Evolutionary conservation across 2,329 filamentous ascomycete genomes (phyloP), one percentile per base, ranked within the genome.

Genomic region (Exserohilum turcica): DNA sequence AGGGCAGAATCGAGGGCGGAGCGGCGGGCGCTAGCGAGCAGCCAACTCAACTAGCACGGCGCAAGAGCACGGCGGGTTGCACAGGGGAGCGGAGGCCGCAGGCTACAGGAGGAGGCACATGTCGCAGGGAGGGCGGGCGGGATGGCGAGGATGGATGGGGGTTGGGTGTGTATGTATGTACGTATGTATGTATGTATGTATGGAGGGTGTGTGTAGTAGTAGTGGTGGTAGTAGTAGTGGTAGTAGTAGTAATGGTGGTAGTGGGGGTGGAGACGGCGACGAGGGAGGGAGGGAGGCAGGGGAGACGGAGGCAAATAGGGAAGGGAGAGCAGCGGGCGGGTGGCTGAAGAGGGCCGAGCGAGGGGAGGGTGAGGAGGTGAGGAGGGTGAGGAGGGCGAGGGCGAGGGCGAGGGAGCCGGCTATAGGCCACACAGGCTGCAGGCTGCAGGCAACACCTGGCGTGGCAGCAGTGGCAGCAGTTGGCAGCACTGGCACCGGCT

Each of bases 1-100:
- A 55, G 54, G 52, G 54, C 40, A 47, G 43, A 31, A 44, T 49
- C 51, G 54, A 60, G 58, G 65, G 60, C 57, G 65, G 63, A 64
- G 48, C 55, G 60, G 62, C 56, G 57, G 60, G 56, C 49, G 60
- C 63, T 56, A 62, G 59, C 52, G 37, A 36, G 48, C 49, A 52
- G 44, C 54, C 57, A 60, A 49, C 54, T 52, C 57, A 56, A 39
- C 42, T 49, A 54, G 48, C 52, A 51, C 47, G 42, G 44, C 44
- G 47, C 50, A 38, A 42, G 28, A 33, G n/a, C 36, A 33, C 27
- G 39, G 37, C 48, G 43, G 15, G 32, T 38, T 19, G 53, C 46
- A 46, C 37, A 29, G 54, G 43, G 52, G 53, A 59, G 46, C 51
- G 21, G 42, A 39, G 39, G 39, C 50, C 45, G 29, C 33, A 31